Evolutionary conservation across 2,329 filamentous ascomycete genomes (phyloP).

Genomic region (Colletotrichum phormii): DNA sequence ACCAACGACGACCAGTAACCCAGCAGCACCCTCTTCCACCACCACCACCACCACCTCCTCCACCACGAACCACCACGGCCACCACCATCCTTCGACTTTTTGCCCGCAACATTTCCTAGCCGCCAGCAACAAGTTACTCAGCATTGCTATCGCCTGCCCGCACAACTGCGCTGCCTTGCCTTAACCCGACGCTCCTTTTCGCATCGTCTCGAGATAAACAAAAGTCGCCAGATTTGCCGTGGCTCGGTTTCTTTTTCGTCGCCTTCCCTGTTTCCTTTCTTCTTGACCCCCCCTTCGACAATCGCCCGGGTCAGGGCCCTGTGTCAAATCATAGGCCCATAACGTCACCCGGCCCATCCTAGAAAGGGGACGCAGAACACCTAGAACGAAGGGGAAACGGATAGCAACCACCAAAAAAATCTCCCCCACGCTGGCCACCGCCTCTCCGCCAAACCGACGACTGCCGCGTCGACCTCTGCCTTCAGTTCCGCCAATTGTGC

Average conservation of each 20-base stretch:
- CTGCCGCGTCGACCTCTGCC: slow-evolving; percentile 5
- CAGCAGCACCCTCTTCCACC: slow-evolving; percentile 8
- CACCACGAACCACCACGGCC: slow-evolving; percentile 11
- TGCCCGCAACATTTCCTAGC: slow-evolving; percentile 24
- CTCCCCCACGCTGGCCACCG: slow-evolving; percentile 20
- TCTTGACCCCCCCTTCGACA: background rate
- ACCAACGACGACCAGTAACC: background rate
- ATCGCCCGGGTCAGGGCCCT: slow-evolving; percentile 28
- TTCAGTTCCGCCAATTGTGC: slow-evolving; percentile 8
- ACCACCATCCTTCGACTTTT: slow-evolving; percentile 14
- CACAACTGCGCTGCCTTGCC: background rate
- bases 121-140: slow-evolving; percentile 17
- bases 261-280: background rate
- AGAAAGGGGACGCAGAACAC: slow-evolving; percentile 32
- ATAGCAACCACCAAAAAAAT: slow-evolving; percentile 28
- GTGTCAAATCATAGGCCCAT: slow-evolving; percentile 32
- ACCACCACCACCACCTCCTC: slow-evolving; percentile 12
- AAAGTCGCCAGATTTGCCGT: background rate
- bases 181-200: slow-evolving; percentile 29
- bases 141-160: slow-evolving; percentile 24
- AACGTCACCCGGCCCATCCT: slow-evolving; percentile 35
- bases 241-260: background rate
- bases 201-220: background rate
- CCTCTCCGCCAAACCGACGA: background rate
- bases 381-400: slow-evolving; percentile 34